Base-by-base conservation (phyloP, 495 filamentous ascomycete species). In the Penicillium desertorum region DNA sequence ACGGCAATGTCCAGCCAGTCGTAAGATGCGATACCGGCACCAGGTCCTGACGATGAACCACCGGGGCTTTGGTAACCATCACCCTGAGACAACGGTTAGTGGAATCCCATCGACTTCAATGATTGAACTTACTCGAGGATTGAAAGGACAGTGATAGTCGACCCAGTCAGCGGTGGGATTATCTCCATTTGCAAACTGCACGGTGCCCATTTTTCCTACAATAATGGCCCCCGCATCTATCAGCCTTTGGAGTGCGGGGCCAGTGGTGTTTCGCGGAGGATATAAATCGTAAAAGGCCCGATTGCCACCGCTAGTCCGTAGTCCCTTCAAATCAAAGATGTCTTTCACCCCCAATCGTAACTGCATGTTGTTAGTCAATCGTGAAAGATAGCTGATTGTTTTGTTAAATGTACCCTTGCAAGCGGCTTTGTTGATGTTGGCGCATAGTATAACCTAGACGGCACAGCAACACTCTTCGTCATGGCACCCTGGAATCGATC, bases 201-300 rank as follows among this genome's bases (percentile, higher is more conserved):
- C 70, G 0, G 76, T 77, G 25, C 76, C 76, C 36, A 71, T 75
- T 54, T 81, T 81, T 3, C 79, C 79, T 0, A 82, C 71, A 30
- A 81, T 52, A 7, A 80, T 61, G n/a, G 73, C 79, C 16, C 79
- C 79, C 3, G 66, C 61, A 52, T 77, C 65, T 14, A 80, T 56
- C 1, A 82, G 69, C 9, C 61, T 57, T 48, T 76, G 69, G 5
- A 80, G 62, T 17, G 65, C 66, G 12, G 67, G 43, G 11, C 66
- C 72, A 2, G 69, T 79, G 29, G 59, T 47, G 2, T 66, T 72
- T 4, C 60, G 53, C 2, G 65, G 54, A 7, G 67, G 55, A 37
- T 81, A 76, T 1, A 78, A 54, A 14, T 69, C 58, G 25, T 71
- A 70, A 41, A 63, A 80, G 19, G 76, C 67, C 29, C 73, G 71